Percentiles rank a stretch among this genome's conserved stretches.
Evolutionary conservation across 2,329 filamentous ascomycete genomes (phyloP).

Genomic region (Ceratocystis cacaofunesta): DNA sequence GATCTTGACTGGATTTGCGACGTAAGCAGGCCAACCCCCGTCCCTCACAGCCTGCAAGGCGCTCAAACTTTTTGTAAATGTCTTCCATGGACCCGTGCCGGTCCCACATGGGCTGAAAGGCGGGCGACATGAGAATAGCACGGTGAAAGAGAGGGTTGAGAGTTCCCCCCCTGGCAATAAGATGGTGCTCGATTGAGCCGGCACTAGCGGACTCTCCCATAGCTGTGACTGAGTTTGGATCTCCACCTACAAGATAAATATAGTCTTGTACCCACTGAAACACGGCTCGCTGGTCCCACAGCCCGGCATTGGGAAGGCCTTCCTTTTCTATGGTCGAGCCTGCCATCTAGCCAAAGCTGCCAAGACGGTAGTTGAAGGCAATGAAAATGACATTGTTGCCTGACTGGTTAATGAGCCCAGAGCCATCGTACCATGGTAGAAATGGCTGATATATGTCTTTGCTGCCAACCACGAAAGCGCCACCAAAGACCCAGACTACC

Average conservation of each 20-base stretch:
- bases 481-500: conserved; percentile 33
- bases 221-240: conserved; percentile 31
- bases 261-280: conserved; percentile 36
- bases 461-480: conserved; percentile 30
- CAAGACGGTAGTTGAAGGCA: conserved; percentile 34
- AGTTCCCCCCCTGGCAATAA: conserved; percentile 31
- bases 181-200: conserved; percentile 35
- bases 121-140: conserved; percentile 25
- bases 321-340: conserved; percentile 30
- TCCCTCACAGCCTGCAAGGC: conserved; percentile 23
- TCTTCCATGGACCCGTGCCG: conserved; percentile 22
- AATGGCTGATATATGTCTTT: conserved; percentile 26
- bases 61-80: conserved; percentile 24
- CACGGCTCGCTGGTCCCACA: conserved; percentile 31
- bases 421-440: conserved; percentile 28
- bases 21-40: conserved; percentile 23
- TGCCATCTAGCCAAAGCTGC: conserved; percentile 34
- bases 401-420: conserved; percentile 24
- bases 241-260: conserved; percentile 33
- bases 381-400: conserved; percentile 31
- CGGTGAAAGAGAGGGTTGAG: conserved; percentile 29
- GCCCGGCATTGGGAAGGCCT: conserved; percentile 30
- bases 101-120: conserved; percentile 26
- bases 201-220: conserved; percentile 39
- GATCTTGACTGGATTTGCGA: conserved; percentile 18